Base-by-base conservation (phyloP, 169 alveolate genomes). In the Theileria orientalis region DNA sequence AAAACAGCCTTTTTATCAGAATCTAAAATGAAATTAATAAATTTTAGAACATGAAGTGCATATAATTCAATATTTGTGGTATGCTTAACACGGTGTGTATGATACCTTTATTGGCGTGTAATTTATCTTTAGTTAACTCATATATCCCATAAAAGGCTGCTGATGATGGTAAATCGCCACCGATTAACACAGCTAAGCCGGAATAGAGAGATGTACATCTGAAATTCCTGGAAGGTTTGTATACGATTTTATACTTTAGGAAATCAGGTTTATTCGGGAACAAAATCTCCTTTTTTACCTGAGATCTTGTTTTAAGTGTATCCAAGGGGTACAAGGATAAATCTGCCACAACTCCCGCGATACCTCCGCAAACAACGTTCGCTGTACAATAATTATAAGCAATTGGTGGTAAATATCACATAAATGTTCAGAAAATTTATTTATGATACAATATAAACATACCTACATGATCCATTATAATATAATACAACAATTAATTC, bases 301-400 rank as follows among this genome's bases (percentile, higher is more conserved):
- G 94, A 32, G 64, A 60, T 25, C 88, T 76, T 37, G 94, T 90
- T 85, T 90, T 90, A 32, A 90, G 52, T 40, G 87, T 80, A 64
- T 90, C 92, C 59, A 90, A 70, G 42, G 94, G 94, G 69, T 89
- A 90, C 42, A 84, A 64, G n/a, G 86, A 80, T 29, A 77, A 66
- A 37, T 90, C 94, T 35, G 90, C 86, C 41, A 64, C 77, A 25
- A 90, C 49, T 11, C 94, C 94, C n/a, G 94, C 90, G 37, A 90
- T 13, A 30, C 93, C 94, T 14, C 94, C 94, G 64, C 91, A 82
- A 16, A 90, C 66, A 67, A 88, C 86, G 61, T 88, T 88, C 23
- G 71, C 93, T 88, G 51, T 6, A 62, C n/a, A 40, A 35, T 23
- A 11, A 33, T 44, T 19, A n/a, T 8, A 44, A 42, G 23, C 6